phyloP scores from a whole-genome alignment of 352 stramenopile genomes.

The Pythium periplocum region DNA sequence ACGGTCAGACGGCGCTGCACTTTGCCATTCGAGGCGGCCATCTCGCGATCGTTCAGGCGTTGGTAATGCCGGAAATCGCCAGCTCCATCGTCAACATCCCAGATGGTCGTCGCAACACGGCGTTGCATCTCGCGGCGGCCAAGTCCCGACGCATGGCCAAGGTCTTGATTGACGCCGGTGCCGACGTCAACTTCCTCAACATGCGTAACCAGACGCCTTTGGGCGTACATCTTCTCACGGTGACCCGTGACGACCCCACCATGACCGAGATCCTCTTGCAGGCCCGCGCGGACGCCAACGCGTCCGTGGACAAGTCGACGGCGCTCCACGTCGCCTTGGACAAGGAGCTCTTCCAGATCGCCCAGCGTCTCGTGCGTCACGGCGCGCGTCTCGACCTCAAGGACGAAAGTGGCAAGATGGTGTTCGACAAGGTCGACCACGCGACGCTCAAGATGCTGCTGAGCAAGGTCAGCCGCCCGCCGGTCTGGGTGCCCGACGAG shows the following conservation, averaged over 20 bases:
- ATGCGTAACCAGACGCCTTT: conserved; percentile 64
- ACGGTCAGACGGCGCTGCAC: conserved; percentile 61
- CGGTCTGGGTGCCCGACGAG: conserved; percentile 50
- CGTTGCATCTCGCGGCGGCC: conserved; percentile 48
- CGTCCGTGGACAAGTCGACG: conserved; percentile 54
- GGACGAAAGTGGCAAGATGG: conserved; percentile 49
- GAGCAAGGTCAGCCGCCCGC: conserved; percentile 35
- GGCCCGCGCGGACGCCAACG: conserved; percentile 47
- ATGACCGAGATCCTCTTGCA: conserved; percentile 59
- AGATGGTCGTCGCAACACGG: conserved; percentile 60
- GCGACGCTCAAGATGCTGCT: conserved; percentile 40
- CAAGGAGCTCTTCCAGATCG: conserved; percentile 46
- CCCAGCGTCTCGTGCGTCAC: conserved; percentile 42
- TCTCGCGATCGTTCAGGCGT: conserved; percentile 54
- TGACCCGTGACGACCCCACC: conserved; percentile 48
- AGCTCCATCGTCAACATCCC: conserved; percentile 67
- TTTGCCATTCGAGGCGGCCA: conserved; percentile 65
- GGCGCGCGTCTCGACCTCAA: conserved; percentile 50
- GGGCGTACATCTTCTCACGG: conserved; percentile 58
- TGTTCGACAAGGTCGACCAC: conserved; percentile 60
- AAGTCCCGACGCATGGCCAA: conserved; percentile 65
- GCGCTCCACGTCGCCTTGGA: conserved; percentile 59
- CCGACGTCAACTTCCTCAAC: conserved; percentile 60
- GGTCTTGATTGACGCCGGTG: conserved; percentile 46
- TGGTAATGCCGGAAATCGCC: conserved; percentile 58